Evolutionary conservation across 495 filamentous ascomycete species (phyloP), one percentile per base, ranked within the genome.

Genomic region (Aspergillus mulundensis): DNA sequence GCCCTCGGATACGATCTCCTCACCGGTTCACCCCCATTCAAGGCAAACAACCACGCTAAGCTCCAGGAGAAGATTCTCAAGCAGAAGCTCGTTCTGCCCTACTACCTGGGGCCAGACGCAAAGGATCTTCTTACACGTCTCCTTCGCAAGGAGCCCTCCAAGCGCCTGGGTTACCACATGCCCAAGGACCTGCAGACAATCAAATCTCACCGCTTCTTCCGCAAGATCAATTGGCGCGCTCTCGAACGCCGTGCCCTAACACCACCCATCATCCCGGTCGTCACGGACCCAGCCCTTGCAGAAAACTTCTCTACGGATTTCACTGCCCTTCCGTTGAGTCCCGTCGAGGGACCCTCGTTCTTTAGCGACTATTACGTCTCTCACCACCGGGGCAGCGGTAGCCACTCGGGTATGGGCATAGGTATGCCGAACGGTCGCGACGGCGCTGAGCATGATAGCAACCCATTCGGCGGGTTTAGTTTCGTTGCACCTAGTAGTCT

Each of bases 121-220:
- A 97, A 95, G 70, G 95, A 97, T 68, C 80, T 97, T 23, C 81
- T 97, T 49, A 95, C 83, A 1, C 84, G 93, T 5, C 79, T 98
- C 4, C 75, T 98, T 36, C 87, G 89, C 62, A 97, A 97, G 71
- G 90, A 98, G 20, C 91, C 94, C 0, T 76, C 81, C 57, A 96
- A 96, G 68, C 83, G 94, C 14, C 78, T 97, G 7, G 94, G 94
- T 5, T 83, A 83, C 57, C 87, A 88, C 65, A 93, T 93, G 86
- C 88, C 88, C 44, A 89, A 89, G 70, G 94, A 98, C 53, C 70
- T 97, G 24, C 72, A 81, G 28, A 87, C 75, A 7, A 92, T 98
- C 69, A 96, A 95, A 80, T 84, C 85, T 44, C 94, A 98, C 63
- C 85, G 94, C 18, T 97, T 98, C 78, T 98, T 98, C 81, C 82